phyloP scores from a whole-genome alignment of 805 yeast species.

The Yamadazyma paraphyllophila region DNA sequence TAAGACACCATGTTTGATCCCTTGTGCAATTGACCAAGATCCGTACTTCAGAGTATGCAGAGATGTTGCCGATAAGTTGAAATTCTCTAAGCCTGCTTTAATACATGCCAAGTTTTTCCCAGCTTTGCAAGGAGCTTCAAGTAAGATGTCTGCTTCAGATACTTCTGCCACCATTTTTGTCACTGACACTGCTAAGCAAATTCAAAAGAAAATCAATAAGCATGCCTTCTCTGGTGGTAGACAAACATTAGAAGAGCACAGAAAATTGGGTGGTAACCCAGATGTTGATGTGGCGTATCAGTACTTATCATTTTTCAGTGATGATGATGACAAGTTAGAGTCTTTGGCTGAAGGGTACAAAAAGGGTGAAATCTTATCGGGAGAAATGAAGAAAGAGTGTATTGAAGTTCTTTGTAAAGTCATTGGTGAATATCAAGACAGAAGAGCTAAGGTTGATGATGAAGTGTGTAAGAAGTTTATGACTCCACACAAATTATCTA shows the following conservation, averaged over 20 bases:
- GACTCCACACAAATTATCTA: constrained; percentile 78
- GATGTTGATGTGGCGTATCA: constrained; percentile 95
- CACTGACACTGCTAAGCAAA: constrained; percentile 91
- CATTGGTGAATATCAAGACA: constrained; percentile 78
- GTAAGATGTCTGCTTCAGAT: constrained; percentile 96
- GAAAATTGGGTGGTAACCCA: constrained; percentile 87
- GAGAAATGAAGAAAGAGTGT: constrained; percentile 89
- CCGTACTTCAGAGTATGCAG: constrained; percentile 97
- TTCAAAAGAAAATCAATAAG: constrained; percentile 91
- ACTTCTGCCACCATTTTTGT: constrained; percentile 88
- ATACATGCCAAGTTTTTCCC: constrained; percentile 97
- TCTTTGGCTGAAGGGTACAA: constrained; percentile 63
- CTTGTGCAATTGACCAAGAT: constrained; percentile 99
- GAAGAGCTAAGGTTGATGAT: constrained; percentile 65
- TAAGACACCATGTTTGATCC: constrained; percentile 94
- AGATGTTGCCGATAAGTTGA: constrained; percentile 93
- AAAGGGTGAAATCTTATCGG: constrained; percentile 80
- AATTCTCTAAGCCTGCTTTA: constrained; percentile 86
- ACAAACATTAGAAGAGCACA: constrained; percentile 84
- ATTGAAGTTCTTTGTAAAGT: constrained; percentile 76
- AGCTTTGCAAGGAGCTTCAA: constrained; percentile 92
- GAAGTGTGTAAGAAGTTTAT: constrained; percentile 64
- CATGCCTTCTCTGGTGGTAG: constrained; percentile 96
- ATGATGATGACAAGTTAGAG: constrained; percentile 79
- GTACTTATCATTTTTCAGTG: constrained; percentile 83